A percentile compares a stretch with the other conserved stretches of the same genome.
phyloP scores from a whole-genome alignment of 345 rosid genomes.

The Luvunga scandens region DNA sequence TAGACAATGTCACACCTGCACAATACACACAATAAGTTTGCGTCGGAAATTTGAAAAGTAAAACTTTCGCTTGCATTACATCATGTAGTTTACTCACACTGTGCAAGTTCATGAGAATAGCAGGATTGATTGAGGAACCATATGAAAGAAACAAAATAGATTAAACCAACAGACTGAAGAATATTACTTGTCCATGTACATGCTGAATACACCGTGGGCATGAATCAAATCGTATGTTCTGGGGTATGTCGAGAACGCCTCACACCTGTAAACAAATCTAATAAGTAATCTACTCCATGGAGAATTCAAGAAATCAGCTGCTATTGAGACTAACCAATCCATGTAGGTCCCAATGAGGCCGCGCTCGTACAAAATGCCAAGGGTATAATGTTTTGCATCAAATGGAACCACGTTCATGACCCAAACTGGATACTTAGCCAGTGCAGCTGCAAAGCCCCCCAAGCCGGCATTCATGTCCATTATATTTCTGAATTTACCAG shows the following conservation, averaged over 20 bases:
- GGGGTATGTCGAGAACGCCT: constrained; percentile 67
- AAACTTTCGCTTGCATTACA: no score
- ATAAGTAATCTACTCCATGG: neutral
- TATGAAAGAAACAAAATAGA: neutral
- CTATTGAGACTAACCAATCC: constrained; percentile 50
- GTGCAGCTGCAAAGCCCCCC: constrained; percentile 71
- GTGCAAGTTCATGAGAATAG: neutral
- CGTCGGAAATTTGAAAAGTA: no score
- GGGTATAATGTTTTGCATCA: constrained; percentile 44
- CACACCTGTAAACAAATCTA: constrained; percentile 38
- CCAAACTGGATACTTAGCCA: constrained; percentile 53
- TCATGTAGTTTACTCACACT: no score
- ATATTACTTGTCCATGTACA: constrained; percentile 59
- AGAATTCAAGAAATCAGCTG: neutral
- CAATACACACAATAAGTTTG: neutral
- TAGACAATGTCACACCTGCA: constrained; percentile 56
- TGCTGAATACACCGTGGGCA: constrained; percentile 56
- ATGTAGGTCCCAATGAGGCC: constrained; percentile 73
- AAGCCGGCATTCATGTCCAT: constrained; percentile 76
- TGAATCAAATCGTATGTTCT: constrained; percentile 61
- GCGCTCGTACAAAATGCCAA: constrained; percentile 59
- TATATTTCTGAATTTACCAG: constrained; percentile 51
- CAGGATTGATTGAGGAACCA: no score
- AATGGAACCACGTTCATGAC: constrained; percentile 67
- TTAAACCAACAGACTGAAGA: neutral